Percentiles rank a stretch among this genome's conserved stretches.
Evolutionary conservation across 2,329 filamentous ascomycete species (phyloP).

Genomic region (Botrytis porri): DNA sequence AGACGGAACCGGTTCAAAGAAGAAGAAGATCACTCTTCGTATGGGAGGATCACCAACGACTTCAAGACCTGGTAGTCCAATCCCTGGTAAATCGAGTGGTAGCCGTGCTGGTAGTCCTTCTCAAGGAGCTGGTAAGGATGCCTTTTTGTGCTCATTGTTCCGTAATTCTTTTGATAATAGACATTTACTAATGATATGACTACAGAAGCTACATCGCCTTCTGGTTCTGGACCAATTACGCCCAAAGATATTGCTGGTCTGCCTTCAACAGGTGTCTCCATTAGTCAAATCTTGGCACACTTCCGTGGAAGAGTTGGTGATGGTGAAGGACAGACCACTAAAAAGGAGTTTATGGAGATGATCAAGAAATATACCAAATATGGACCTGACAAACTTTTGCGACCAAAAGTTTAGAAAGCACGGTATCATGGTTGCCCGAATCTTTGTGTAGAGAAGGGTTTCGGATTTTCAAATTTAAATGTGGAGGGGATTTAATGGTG

Average conservation of each 20-base stretch:
- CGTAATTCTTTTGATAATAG: neutral
- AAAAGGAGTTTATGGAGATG: constrained; percentile 56
- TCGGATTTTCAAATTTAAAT: neutral
- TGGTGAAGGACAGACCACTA: constrained; percentile 49
- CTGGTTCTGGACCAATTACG: constrained; percentile 42
- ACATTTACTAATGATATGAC: constrained; percentile 15
- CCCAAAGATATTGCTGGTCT: constrained; percentile 52
- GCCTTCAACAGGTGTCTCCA: constrained; percentile 52
- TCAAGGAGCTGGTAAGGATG: constrained; percentile 25
- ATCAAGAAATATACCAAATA: constrained; percentile 56
- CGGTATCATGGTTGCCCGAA: neutral
- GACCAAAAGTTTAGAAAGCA: constrained; percentile 26
- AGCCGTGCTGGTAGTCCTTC: constrained; percentile 38
- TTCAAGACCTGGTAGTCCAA: constrained; percentile 62
- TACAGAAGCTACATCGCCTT: constrained; percentile 15
- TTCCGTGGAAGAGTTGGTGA: constrained; percentile 54
- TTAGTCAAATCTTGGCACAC: constrained; percentile 51
- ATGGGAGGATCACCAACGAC: constrained; percentile 49
- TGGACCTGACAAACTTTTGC: constrained; percentile 53
- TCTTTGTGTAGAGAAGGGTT: neutral
- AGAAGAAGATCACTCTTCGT: constrained; percentile 53
- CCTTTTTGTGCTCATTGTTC: neutral
- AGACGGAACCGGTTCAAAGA: constrained; percentile 51
- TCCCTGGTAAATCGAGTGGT: constrained; percentile 29
- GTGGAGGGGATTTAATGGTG: neutral